Base-by-base conservation (phyloP, 2,329 filamentous ascomycete species). In the Aspergillaceae sp. region DNA sequence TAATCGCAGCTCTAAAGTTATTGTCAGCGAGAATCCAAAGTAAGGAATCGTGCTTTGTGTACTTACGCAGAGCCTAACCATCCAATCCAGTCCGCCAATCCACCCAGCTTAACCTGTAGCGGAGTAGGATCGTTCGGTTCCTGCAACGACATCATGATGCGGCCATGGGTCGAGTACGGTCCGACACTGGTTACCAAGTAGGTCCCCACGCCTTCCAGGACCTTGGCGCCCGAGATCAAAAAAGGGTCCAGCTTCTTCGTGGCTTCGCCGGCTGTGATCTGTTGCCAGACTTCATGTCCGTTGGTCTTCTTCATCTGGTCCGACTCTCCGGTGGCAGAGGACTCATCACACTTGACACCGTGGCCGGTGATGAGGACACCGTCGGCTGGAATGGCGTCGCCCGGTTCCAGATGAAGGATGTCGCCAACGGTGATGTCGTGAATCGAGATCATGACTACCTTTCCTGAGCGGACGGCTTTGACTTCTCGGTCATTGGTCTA, bases 151-250 rank as follows among this genome's bases (percentile, higher is more conserved):
- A 87, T 81, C 65, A 88, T 72, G 40, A 85, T 87, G 61, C 83
- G 83, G 61, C 85, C 85, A 63, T 86, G 86, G 40, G 82, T 83
- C 29, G 84, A 87, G 65, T 86, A 80, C 32, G 84, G 71, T 48
- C 85, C 85, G 30, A 84, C 84, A 10, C 82, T 84, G 1, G 85
- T 88, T 49, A 83, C 80, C 64, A 89, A 72, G 56, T 81, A 89
- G 2, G 82, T 87, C 8, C 85, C 85, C 6, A 87, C 78, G 40
- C 85, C 85, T 61, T 88, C 84, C 68, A 87, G 83, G 48, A 88
- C 83, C 51, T 84, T 84, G 44, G 82, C 77, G 30, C 85, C 90
- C 29, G 89, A 95, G 55, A 94, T 86, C 57, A 96, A 78, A 58
- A 85, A 86, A 1, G 81, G 81, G 49, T 86, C 82, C 3, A 83